Conservation (phyloP, 1,284 basidiomycete species). For the Stygiomarasmius scandens region DNA sequence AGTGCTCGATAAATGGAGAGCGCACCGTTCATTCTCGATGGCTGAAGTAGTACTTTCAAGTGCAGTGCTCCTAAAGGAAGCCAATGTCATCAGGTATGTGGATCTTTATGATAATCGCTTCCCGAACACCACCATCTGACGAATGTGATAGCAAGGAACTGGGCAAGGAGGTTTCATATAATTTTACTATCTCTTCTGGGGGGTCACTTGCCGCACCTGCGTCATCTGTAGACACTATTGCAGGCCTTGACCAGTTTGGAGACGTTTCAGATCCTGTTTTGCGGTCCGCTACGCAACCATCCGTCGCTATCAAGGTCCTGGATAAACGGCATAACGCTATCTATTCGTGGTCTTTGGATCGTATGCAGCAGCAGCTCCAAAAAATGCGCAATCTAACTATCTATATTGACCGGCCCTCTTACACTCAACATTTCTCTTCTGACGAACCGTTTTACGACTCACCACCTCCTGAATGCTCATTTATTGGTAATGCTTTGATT, state of each 20-base stretch:
- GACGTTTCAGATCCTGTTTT: slow-evolving; percentile 85
- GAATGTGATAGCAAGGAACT: slow-evolving; percentile 70
- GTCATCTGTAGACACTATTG: slow-evolving; percentile 85
- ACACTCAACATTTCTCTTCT: slow-evolving; percentile 90
- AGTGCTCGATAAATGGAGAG: slow-evolving; percentile 84
- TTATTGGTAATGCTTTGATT: slow-evolving; percentile 86
- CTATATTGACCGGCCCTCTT: slow-evolving; percentile 92
- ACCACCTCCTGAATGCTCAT: slow-evolving; percentile 85
- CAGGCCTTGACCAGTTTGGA: slow-evolving; percentile 89
- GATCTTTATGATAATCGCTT: slow-evolving; percentile 8
- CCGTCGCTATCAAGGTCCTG: slow-evolving; percentile 88
- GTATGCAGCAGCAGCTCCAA: slow-evolving; percentile 85
- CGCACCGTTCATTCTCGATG: slow-evolving; percentile 86
- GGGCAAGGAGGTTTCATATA: slow-evolving; percentile 85
- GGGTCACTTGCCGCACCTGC: slow-evolving; percentile 79
- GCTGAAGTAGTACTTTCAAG: slow-evolving; percentile 86
- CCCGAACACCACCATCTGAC: slow-evolving; percentile 1
- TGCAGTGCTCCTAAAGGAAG: slow-evolving; percentile 91
- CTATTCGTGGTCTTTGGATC: slow-evolving; percentile 89
- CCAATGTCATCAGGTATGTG: slow-evolving; percentile 87
- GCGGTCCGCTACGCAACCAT: slow-evolving; percentile 75
- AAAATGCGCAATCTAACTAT: slow-evolving; percentile 94
- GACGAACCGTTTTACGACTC: slow-evolving; percentile 92
- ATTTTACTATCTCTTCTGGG: slow-evolving; percentile 88
- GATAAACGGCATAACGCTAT: slow-evolving; percentile 86